Base-by-base conservation (phyloP, 345 rosid species). In the Eucalyptus cloeziana region DNA sequence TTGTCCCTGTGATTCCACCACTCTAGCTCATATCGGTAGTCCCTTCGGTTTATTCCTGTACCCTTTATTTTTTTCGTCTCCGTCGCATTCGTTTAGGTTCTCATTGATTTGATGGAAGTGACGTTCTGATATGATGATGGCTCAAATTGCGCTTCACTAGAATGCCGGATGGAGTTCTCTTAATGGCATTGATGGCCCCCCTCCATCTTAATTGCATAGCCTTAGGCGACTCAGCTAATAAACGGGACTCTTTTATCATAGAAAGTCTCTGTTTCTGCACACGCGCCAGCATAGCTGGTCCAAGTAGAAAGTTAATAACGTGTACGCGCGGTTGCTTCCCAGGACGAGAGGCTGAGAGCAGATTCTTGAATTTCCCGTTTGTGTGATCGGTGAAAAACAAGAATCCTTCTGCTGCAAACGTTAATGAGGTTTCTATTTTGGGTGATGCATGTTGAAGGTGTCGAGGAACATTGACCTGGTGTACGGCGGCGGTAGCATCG, bases 401-500 rank as follows among this genome's bases (percentile, higher is more conserved):
- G 10, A 21, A 16, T 5, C n/a, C 10, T 21, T 51, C 64, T 6
- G 31, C 12, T 33, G 12, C 49, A 33, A 33, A 51, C 64, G 13
- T 76, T 49, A 43, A 21, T 76, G 47, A 76, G 83, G 24, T 37
- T 76, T 76, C 47, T 40, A 27, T 40, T 88, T 83, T 44, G 88
- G 87, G 33, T 83, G 40, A 16, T 45, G 31, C 15, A 54, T 31
- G 52, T n/a, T 81, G 71, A 58, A 93, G 94, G 94, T 93, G 11
- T 87, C 92, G 33, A 92, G 92, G 60, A 92, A 91, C 49, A 93
- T 93, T 51, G 94, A 93, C 88, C 91, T 93, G 52, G 94, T 93
- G 25, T 93, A 93, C 89, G 94, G 94, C 49, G 94, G 94, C 76
- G 94, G 94, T 6, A 93, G 94, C 87, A 86, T 93, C 86, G 94